Base-by-base conservation (phyloP, 1,284 basidiomycete genomes). In the Anthracocystis walkeri region DNA sequence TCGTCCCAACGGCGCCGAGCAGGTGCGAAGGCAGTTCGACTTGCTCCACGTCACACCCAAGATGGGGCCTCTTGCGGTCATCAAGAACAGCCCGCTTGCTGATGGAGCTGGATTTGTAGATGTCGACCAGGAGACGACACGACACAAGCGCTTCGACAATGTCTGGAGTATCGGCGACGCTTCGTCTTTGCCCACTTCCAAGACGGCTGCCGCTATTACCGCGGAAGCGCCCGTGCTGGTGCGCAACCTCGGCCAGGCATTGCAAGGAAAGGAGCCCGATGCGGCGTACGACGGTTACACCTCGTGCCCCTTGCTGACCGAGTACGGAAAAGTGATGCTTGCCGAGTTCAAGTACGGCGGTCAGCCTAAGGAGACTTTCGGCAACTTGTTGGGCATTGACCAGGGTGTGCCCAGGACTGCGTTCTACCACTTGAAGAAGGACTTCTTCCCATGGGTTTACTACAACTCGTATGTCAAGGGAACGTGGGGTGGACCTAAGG, bases 161-260 rank as follows among this genome's bases (percentile, higher is more conserved):
- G 89, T 98, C 35, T 98, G 95, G 86, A 89, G 92, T 8, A 84
- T 97, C 21, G 96, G 96, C 27, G 96, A 99, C 84, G 93, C 92
- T 74, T 93, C 93, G 27, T 93, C 91, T 56, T 87, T 97, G 46
- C 95, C 95, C 7, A 98, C 94, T 14, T 94, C 93, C 86, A 99
- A 97, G 89, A 99, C 96, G 1, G 93, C 93, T 0, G 95, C 96
- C 2, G 96, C 95, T 1, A 92, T 97, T 81, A 94, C 93, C 2
- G 90, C 90, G 0, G 93, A 99, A 85, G 91, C 93, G 0, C 96
- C 96, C n/a, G 91, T 99, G 2, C 88, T 98, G 53, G 90, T 92
- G 1, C 92, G 96, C 86, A 99, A 98, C 87, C 86, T 97, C 18
- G 54, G 71, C 7, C 68, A 64, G 49, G 65, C 66, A 0, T 27